Base-by-base conservation (phyloP, 192 early-diverging fungal species). In the Backusella morwellensis region DNA sequence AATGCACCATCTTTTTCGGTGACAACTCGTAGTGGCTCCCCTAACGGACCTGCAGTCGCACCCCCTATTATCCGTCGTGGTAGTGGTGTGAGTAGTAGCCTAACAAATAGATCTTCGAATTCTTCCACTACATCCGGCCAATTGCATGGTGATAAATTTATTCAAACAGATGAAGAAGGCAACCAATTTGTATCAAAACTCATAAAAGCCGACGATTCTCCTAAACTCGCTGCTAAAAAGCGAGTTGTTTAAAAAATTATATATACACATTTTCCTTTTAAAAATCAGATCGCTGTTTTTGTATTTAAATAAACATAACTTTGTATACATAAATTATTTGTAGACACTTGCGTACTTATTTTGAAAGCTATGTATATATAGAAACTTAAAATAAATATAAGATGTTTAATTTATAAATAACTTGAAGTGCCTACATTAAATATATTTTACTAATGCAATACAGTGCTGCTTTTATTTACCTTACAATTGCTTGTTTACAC, bases 161-260 rank as follows among this genome's bases (percentile, higher is more conserved):
- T 82, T 1, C 73, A 78, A 40, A 78, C 73, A 54, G 74, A 78
- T 68, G 76, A 82, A 66, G 77, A 82, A 50, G 80, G 80, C 1
- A 78, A 78, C 44, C 76, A 78, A 52, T 41, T 82, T 26, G 73
- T 72, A 40, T 47, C 70, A 63, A 82, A 82, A 47, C 69, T 82
- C 72, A 78, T 68, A 21, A 82, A 78, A 38, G 80, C 77, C 4
- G 56, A 74, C 21, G 66, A 77, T 3, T 44, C 69, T 40, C 68
- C 74, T 41, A 70, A 68, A 50, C 44, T 44, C 17, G 26, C 26
- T 72, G 3, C 56, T 29, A 63, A 23, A 12, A 63, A 63, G 56
- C 56, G 56, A 63, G 23, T 63, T 63, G 56, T 63, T 63, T 63
- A 63, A 63, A 63, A 63, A 29, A 63, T 14, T 2, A 23, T 23